These are phyloP conservation scores for Phytopythium litorale DNA, from an alignment of 352 stramenopile species.

Conservation along the genomic window DNA sequence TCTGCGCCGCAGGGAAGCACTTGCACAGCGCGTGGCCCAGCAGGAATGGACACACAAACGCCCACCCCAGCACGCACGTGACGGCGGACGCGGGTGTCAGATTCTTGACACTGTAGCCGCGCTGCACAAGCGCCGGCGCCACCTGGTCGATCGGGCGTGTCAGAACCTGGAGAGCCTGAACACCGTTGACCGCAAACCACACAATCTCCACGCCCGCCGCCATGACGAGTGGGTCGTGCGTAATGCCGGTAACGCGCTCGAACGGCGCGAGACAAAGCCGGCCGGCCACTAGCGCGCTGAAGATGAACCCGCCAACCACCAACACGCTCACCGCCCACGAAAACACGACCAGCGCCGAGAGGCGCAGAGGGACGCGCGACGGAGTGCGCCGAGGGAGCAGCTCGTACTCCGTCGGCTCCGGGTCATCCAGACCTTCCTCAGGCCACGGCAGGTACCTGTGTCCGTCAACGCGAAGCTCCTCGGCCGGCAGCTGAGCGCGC, in stretches of 20 bases:
- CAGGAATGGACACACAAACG: slow-evolving; percentile 63
- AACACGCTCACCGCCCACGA: slow-evolving; percentile 58
- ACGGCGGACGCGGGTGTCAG: slow-evolving; percentile 51
- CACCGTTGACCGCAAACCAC: slow-evolving; percentile 68
- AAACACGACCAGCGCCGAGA: slow-evolving; percentile 48
- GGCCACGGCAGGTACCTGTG: slow-evolving; percentile 81
- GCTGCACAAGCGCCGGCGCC: slow-evolving; percentile 43
- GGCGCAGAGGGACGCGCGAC: slow-evolving; percentile 45
- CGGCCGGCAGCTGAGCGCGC: slow-evolving; percentile 55
- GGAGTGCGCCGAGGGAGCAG: slow-evolving; percentile 52
- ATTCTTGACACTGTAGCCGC: slow-evolving; percentile 73
- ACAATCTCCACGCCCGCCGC: slow-evolving; percentile 68
- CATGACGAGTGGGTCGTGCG: slow-evolving; percentile 72
- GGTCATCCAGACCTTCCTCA: slow-evolving; percentile 75
- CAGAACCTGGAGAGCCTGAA: slow-evolving; percentile 57
- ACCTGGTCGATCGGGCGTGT: slow-evolving; percentile 60
- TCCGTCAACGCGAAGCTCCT: slow-evolving; percentile 66
- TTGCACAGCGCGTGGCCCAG: slow-evolving; percentile 57
- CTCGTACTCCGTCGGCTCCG: slow-evolving; percentile 63
- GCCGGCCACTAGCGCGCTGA: slow-evolving; percentile 67
- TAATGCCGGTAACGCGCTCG: slow-evolving; percentile 63
- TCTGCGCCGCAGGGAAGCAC: slow-evolving; percentile 43
- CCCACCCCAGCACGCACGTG: slow-evolving; percentile 55
- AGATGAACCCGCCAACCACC: slow-evolving; percentile 55
- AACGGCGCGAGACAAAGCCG: slow-evolving; percentile 65